These are phyloP conservation scores for Craterostigma plantagineum DNA, from an alignment of 257 asterid genomes.

Conservation along the genomic window DNA sequence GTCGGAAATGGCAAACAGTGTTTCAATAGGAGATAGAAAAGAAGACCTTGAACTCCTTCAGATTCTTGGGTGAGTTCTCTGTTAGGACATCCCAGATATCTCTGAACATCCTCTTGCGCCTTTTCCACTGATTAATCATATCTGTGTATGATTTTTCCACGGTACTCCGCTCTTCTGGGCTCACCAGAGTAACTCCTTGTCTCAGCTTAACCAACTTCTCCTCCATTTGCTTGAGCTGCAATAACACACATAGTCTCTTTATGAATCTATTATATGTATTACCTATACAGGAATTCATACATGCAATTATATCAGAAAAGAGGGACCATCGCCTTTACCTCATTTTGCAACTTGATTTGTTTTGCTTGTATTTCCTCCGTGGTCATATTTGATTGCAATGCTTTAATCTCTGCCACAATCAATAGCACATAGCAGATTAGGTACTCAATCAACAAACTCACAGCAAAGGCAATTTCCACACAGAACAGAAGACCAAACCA, in stretches of 20 bases:
- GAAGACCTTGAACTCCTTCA: constrained; percentile 66
- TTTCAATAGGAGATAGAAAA: not conserved
- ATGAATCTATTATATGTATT: no score
- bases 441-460: constrained; percentile 3
- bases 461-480: no score
- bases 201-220: constrained; percentile 59
- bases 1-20: not conserved
- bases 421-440: constrained; percentile 6
- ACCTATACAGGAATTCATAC: no score
- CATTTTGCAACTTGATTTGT: constrained; percentile 37
- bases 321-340: constrained; percentile 38
- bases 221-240: constrained; percentile 69
- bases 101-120: constrained; percentile 84
- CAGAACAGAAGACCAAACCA: no score
- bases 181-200: constrained; percentile 67
- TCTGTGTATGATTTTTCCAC: constrained; percentile 38
- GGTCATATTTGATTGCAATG: constrained; percentile 71
- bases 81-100: constrained; percentile 92
- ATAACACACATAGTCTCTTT: not conserved
- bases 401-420: constrained; percentile 48
- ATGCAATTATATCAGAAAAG: not conserved
- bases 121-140: constrained; percentile 60
- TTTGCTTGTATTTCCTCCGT: constrained; percentile 48
- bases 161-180: constrained; percentile 63
- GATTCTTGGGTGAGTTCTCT: constrained; percentile 85